Base-by-base conservation (phyloP, 345 rosid species). In the Citrus mangshanensis region DNA sequence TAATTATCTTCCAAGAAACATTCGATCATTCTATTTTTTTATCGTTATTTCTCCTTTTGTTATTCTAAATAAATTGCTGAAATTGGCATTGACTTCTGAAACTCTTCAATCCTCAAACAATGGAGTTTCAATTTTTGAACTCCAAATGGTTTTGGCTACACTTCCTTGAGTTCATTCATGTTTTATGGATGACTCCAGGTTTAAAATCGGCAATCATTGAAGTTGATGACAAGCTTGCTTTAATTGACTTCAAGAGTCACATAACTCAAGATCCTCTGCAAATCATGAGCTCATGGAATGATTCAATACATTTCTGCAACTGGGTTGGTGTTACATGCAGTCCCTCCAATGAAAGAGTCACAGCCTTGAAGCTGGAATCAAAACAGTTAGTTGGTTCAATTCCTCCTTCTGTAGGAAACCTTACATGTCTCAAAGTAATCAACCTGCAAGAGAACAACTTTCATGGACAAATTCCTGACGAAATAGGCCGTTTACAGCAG, bases 401-500 rank as follows among this genome's bases (percentile, higher is more conserved):
- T 16, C n/a, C 74, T 49, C 38, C 74, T 28, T 70, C 34, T 19
- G 51, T 51, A 16, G 74, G 74, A 25, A 70, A 70, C 25, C 60
- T 70, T 51, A 27, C 60, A 13, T 70, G 7, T 32, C 74, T 51
- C 9, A 49, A 5, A 22, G 13, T 4, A 56, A 9, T 72, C 27
- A 72, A 22, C 46, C 49, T 72, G 16, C 3, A 0, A 24, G 13
- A 6, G 12, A 72, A 55, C 24, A 32, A 1, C 46, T 55, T 55
- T 34, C 58, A 21, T 18, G 63, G 75, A 4, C 28, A 34, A 30
- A 72, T 82, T 35, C 82, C 82, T 10, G 22, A 30, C 0, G 71
- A 71, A 38, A 8, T 82, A 27, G 78, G 82, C 22, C 78, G 35
- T 13, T 72, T 79, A 27, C 54, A 21, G 21, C 74, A 37, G n/a